Evolutionary conservation across 805 yeast genomes (phyloP).

Genomic region (Saccharomycopsis vini): DNA sequence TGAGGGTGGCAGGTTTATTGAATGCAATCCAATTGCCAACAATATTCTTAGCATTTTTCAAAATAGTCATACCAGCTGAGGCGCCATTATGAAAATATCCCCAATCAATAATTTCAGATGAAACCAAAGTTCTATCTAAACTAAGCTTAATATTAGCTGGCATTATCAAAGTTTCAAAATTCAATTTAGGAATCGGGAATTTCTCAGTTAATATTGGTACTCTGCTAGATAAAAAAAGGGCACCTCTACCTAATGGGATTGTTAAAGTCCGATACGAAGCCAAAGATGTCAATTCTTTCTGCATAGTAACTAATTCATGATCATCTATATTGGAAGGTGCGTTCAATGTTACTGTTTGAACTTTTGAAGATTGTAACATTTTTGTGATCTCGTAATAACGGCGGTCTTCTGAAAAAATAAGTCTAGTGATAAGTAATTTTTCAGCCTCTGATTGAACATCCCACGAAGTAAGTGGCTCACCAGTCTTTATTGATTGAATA

Average conservation of each 20-base stretch:
- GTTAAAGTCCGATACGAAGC: constrained; percentile 68
- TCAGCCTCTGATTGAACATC: constrained; percentile 67
- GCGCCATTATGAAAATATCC: constrained; percentile 91
- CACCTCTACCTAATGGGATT: constrained; percentile 71
- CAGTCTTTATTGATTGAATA: constrained; percentile 31
- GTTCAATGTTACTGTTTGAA: constrained; percentile 43
- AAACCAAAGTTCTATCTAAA: constrained; percentile 44
- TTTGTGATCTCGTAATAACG: constrained; percentile 70
- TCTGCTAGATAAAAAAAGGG: constrained; percentile 57
- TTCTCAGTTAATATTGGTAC: constrained; percentile 79
- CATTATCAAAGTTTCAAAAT: constrained; percentile 53
- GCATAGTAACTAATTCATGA: constrained; percentile 44
- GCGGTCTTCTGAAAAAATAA: constrained; percentile 70
- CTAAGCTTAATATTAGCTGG: constrained; percentile 62
- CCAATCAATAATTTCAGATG: constrained; percentile 54
- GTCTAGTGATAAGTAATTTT: constrained; percentile 53
- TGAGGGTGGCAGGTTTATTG: constrained; percentile 61
- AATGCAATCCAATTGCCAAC: constrained; percentile 89
- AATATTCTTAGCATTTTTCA: constrained; percentile 58
- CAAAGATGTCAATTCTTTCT: constrained; percentile 47
- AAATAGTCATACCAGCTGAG: constrained; percentile 72
- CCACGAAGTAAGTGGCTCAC: constrained; percentile 49
- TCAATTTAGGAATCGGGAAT: constrained; percentile 69
- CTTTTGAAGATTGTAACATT: constrained; percentile 58
- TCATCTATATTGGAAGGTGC: constrained; percentile 39